Conservation (phyloP, 2,329 filamentous ascomycete genomes). For the Metarhizium anisopliae region DNA sequence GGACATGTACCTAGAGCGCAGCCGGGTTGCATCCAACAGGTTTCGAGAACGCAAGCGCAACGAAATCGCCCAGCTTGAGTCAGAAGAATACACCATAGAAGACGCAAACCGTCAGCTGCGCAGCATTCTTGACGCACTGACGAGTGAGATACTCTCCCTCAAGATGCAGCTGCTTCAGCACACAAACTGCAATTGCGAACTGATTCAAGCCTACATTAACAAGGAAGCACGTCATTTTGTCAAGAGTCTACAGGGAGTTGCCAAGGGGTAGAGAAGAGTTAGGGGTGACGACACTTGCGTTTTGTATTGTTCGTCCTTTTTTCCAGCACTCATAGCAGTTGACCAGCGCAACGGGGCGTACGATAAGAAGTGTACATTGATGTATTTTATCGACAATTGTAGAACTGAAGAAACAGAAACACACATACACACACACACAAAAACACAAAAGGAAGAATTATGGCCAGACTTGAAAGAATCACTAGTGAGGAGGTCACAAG, state of each 20-base stretch:
- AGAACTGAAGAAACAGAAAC: no score
- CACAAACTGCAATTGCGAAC: constrained; percentile 12
- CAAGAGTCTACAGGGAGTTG: not conserved
- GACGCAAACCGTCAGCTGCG: constrained; percentile 8
- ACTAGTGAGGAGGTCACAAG: not conserved
- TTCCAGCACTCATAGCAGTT: no score
- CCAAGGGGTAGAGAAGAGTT: not conserved
- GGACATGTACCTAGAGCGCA: constrained; percentile 10
- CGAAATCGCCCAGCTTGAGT: constrained; percentile 9
- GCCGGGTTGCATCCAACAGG: constrained; percentile 16
- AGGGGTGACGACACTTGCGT: not conserved
- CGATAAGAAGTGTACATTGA: not conserved
- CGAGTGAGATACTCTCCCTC: constrained; percentile 11
- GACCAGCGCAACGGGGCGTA: no score
- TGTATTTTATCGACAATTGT: no score
- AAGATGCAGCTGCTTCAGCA: constrained; percentile 16
- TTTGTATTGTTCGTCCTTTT: no score
- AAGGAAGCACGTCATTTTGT: constrained; percentile 12
- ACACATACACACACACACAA: no score
- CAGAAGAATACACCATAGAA: constrained; percentile 12
- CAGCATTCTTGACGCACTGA: constrained; percentile 9
- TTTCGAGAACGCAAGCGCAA: constrained; percentile 15
- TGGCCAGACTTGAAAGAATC: not conserved
- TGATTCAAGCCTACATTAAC: constrained; percentile 15
- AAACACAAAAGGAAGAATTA: no score